Evolutionary conservation across 163 green algal genomes (phyloP).

Genomic region (Chloromonas sp.): DNA sequence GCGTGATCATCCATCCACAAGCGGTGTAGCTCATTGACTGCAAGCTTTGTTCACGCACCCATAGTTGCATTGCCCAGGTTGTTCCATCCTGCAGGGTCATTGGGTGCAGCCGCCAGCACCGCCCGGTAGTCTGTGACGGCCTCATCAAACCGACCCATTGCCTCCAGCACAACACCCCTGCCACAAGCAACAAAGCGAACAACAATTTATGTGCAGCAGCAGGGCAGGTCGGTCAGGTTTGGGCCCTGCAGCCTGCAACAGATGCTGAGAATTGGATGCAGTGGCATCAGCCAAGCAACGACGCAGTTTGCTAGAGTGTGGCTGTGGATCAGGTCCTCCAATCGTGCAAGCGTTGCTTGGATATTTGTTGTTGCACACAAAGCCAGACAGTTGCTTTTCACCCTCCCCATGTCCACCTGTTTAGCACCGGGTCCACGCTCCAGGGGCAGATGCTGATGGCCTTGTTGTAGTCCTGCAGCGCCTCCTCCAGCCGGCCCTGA

Average conservation of each 20-base stretch:
- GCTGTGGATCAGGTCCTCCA: too few species aligned
- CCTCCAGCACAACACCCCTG: conserved; percentile 78
- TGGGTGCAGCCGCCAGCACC: conserved; percentile 59
- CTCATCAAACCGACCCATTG: conserved; percentile 65
- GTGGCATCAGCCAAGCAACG: too few species aligned
- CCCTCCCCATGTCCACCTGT: conserved; percentile 11
- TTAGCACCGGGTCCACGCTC: conserved; percentile 55
- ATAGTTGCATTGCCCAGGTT: conserved; percentile 75
- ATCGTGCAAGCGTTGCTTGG: too few species aligned
- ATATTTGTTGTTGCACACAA: too few species aligned
- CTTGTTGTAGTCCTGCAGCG: conserved; percentile 77
- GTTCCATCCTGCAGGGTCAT: conserved; percentile 78
- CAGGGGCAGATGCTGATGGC: conserved; percentile 69
- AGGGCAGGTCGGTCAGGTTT: too few species aligned
- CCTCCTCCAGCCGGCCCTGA: conserved; percentile 52
- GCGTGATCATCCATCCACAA: too few species aligned
- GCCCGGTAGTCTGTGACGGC: conserved; percentile 75
- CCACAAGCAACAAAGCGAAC: conserved; percentile 10
- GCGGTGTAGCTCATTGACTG: too few species aligned
- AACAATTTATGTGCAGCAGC: neutral
- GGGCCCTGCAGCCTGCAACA: too few species aligned
- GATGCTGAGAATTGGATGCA: too few species aligned
- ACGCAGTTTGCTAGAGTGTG: too few species aligned
- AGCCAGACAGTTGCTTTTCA: too few species aligned
- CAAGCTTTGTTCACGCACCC: too few species aligned